Conservation (phyloP, 306 rosid species). For the Dalbergia oliveri region DNA sequence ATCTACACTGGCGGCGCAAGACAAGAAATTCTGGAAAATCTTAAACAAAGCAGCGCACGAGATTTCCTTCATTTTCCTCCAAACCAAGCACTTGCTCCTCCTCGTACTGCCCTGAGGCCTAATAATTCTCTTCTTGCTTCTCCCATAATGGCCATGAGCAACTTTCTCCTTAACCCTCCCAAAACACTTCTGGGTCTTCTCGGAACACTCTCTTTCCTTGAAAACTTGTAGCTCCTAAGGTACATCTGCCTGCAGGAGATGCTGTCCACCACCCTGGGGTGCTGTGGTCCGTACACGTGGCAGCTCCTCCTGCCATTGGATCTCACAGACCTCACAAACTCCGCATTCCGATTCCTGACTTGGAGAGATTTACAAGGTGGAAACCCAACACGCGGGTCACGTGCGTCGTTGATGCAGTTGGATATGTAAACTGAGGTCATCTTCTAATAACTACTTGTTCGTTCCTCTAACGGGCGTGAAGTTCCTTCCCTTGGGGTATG, state of each 20-base stretch:
- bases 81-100: conserved; percentile 67
- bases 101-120: conserved; percentile 7
- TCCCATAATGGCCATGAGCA: conserved; percentile 7
- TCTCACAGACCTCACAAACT: conserved; percentile 73
- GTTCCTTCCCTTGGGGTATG: conserved; percentile 12
- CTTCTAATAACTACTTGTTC: background rate
- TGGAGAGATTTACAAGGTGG: conserved; percentile 76
- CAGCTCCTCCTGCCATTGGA: conserved; percentile 34
- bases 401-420: conserved; percentile 71
- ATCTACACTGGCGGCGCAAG: conserved; percentile 77
- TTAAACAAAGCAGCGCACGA: conserved; percentile 63
- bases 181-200: conserved; percentile 78
- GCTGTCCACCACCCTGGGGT: conserved; percentile 79
- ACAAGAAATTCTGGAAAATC: conserved; percentile 71
- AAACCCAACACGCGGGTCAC: conserved; percentile 75
- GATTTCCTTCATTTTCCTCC: conserved; percentile 69
- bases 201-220: conserved; percentile 74
- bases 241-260: conserved; percentile 92
- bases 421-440: conserved; percentile 84
- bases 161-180: conserved; percentile 70
- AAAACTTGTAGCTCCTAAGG: conserved; percentile 81
- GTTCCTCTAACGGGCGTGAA: background rate
- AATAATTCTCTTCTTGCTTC: conserved; percentile 27
- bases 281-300: conserved; percentile 46
- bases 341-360: conserved; percentile 89